Evolutionary conservation across 2,329 filamentous ascomycete genomes (phyloP), one percentile per base, ranked within the genome.

Genomic region (Pseudogymnoascus sp.): DNA sequence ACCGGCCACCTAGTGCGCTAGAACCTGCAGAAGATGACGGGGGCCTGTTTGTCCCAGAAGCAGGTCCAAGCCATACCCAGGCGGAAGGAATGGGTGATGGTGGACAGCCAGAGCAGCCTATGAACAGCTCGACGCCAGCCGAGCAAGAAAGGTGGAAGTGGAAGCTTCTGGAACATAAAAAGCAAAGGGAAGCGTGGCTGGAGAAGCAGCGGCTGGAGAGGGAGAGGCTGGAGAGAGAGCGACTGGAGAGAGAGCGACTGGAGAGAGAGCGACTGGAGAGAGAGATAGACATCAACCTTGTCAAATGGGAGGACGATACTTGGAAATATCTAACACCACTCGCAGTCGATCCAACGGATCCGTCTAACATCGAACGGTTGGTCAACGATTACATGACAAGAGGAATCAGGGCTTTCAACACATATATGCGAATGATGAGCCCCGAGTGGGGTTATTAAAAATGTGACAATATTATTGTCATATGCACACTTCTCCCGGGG

Each of bases 211-310:
- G 47, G 50, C 21, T 56, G 11, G 50, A 61, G 37, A 59, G 4
- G 21, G 50, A 56, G 69, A 75, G 75, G 26, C 78, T 84, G 59
- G 80, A 84, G 70, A 76, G 80, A 35, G 80, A 84, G 72, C 71
- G 63, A 24, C n/a, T 56, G 7, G 61, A 50, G 42, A 40, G 47
- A 26, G 35, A 33, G 31, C n/a, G 40, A 38, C 33, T 62, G 21
- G 59, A 64, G 53, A 44, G 63, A 60, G 56, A 66, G 61, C 14
- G 63, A 35, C 59, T 65, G 47, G 26, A 37, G 59, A 62, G 29
- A 61, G 59, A 63, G 59, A 42, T 42, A 42, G 38, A 42, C 38
- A 59, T 59, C 31, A 59, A 35, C 11, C 31, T 59, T 35, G 14
- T 31, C 8, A 31, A 5, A 10, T 31, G 31, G 10, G 50, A 59